Conservation (phyloP, 371 early-diverging fungal species). For the Mucor irregularis region DNA sequence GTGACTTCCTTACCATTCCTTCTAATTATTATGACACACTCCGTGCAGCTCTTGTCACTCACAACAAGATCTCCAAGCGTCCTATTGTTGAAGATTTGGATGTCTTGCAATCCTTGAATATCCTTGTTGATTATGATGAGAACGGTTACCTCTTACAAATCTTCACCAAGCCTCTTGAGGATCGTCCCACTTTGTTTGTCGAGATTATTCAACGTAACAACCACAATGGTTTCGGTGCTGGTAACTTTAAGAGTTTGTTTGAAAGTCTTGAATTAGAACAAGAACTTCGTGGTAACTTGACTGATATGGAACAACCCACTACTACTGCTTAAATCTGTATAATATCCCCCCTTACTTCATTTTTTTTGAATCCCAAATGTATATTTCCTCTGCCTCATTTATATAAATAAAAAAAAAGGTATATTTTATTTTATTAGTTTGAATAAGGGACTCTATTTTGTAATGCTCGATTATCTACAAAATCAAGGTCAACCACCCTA, state of each 20-base stretch:
- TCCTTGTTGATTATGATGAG: conserved; percentile 96
- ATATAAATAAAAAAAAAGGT: not conserved
- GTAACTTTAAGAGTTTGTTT: conserved; percentile 97
- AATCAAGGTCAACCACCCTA: conserved; percentile 49
- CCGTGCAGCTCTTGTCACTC: conserved; percentile 61
- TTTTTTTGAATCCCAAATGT: not conserved
- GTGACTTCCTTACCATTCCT: conserved; percentile 90
- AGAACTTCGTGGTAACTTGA: conserved; percentile 86
- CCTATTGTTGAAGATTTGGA: conserved; percentile 85
- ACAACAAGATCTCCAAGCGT: conserved; percentile 58
- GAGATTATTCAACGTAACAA: conserved; percentile 96
- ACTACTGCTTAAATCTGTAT: conserved; percentile 18
- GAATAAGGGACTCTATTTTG: conserved; percentile 49
- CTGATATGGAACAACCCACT: conserved; percentile 39
- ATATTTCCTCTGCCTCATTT: not conserved
- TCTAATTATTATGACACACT: conserved; percentile 88
- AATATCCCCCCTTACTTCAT: too few species aligned
- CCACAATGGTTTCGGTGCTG: conserved; percentile 96
- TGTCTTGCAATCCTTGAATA: conserved; percentile 78
- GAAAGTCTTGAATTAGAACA: conserved; percentile 95
- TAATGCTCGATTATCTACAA: conserved; percentile 49
- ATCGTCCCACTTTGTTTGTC: conserved; percentile 94
- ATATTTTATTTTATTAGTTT: conserved; percentile 10
- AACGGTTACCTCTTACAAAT: conserved; percentile 95
- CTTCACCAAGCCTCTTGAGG: conserved; percentile 92